Conservation (phyloP, 2,329 filamentous ascomycete species). For the Diaporthe australafricana region DNA sequence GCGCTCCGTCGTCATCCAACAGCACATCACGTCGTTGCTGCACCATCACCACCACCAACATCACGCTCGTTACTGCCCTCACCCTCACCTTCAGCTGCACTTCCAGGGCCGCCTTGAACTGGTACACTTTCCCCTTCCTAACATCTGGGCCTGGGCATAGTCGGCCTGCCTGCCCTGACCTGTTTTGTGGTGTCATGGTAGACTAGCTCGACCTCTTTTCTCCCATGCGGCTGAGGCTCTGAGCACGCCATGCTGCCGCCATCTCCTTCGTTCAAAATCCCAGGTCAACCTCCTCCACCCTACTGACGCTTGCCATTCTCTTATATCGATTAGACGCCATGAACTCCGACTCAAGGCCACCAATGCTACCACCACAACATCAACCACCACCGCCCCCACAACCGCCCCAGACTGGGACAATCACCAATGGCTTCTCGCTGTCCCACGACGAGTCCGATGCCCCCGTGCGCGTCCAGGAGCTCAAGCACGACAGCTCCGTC, state of each 20-base stretch:
- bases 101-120: background rate
- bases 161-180: background rate
- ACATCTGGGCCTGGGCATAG: background rate
- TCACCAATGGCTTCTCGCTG: slow-evolving; percentile 28
- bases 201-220: background rate
- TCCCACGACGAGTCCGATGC: slow-evolving; percentile 36
- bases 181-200: background rate
- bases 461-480: slow-evolving; percentile 79
- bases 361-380: background rate
- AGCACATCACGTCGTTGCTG: background rate
- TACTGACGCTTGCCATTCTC: slow-evolving; percentile 6
- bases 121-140: background rate
- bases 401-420: background rate
- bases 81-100: background rate
- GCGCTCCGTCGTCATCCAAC: background rate
- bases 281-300: background rate
- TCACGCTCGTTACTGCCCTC: background rate
- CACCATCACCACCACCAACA: background rate
- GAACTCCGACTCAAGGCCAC: background rate
- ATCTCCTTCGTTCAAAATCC: background rate
- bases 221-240: background rate
- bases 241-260: background rate
- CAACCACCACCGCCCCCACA: background rate
- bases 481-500: slow-evolving; percentile 82
- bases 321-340: slow-evolving; percentile 10